These are phyloP conservation scores for Hypoxylon fuscum DNA, from an alignment of 495 filamentous ascomycete genomes.

Conservation along the genomic window DNA sequence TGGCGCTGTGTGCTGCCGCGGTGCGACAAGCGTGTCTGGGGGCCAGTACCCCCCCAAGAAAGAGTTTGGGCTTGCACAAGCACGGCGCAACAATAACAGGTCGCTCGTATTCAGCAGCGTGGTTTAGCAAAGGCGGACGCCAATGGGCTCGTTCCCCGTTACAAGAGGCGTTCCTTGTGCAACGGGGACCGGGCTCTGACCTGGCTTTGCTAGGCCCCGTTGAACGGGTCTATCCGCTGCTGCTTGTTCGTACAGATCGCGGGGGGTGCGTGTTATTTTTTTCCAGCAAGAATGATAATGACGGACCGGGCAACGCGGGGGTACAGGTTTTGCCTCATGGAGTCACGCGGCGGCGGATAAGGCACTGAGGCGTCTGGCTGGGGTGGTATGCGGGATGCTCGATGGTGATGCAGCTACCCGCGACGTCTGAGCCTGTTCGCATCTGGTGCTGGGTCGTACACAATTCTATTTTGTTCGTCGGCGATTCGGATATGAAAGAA, in stretches of 20 bases:
- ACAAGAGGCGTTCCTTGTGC: conserved; percentile 55
- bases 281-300: conserved; percentile 44
- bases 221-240: conserved; percentile 41
- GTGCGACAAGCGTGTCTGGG: conserved; percentile 46
- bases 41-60: conserved; percentile 38
- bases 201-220: conserved; percentile 40
- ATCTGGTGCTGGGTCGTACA: conserved; percentile 45
- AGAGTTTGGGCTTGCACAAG: conserved; percentile 33
- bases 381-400: conserved; percentile 50
- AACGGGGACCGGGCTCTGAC: conserved; percentile 46
- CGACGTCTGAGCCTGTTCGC: conserved; percentile 48
- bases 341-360: conserved; percentile 59
- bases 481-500: conserved; percentile 44
- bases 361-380: conserved; percentile 51
- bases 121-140: conserved; percentile 43
- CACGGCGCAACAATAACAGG: conserved; percentile 34
- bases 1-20: conserved; percentile 48
- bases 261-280: conserved; percentile 47
- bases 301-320: conserved; percentile 45
- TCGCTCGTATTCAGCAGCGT: conserved; percentile 47
- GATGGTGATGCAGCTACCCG: conserved; percentile 50
- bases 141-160: conserved; percentile 58
- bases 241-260: conserved; percentile 48
- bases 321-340: conserved; percentile 45
- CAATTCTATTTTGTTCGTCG: conserved; percentile 41